phyloP scores from a whole-genome alignment of 306 rosid genomes.

The Ochetophila trinervis region DNA sequence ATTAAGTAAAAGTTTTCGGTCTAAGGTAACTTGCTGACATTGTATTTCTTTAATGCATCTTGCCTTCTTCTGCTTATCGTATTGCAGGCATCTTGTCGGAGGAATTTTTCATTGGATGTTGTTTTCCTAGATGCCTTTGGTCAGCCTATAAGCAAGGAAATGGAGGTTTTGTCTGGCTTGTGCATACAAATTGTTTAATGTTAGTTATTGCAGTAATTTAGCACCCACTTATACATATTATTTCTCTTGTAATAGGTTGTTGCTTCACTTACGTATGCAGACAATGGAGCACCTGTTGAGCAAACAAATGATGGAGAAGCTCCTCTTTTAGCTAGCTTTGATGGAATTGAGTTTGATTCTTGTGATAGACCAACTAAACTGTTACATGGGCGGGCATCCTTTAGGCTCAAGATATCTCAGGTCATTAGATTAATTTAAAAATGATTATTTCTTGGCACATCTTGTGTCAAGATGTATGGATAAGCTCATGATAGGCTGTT shows the following conservation, averaged over 20 bases:
- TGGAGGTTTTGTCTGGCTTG: slow-evolving; percentile 55
- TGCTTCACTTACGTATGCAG: slow-evolving; percentile 80
- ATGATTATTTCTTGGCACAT: slow-evolving; percentile 12
- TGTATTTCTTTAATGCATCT: slow-evolving; percentile 22
- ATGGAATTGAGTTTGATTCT: slow-evolving; percentile 76
- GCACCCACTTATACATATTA: slow-evolving; percentile 17
- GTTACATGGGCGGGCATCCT: slow-evolving; percentile 83
- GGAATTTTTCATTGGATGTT: slow-evolving; percentile 85
- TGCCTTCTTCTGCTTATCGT: slow-evolving; percentile 32
- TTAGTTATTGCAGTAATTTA: slow-evolving; percentile 8
- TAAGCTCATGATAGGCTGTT: no score
- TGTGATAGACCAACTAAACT: slow-evolving; percentile 63
- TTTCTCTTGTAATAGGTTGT: slow-evolving; percentile 51
- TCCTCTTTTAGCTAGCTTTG: slow-evolving; percentile 74
- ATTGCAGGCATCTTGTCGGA: slow-evolving; percentile 88
- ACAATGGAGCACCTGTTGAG: slow-evolving; percentile 69
- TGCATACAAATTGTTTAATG: slow-evolving; percentile 16
- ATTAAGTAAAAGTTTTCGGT: not conserved
- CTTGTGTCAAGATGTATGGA: slow-evolving; percentile 9
- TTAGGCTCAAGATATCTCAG: slow-evolving; percentile 96
- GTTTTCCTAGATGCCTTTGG: slow-evolving; percentile 56
- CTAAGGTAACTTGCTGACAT: slow-evolving; percentile 4
- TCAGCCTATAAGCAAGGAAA: slow-evolving; percentile 54
- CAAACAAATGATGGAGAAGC: slow-evolving; percentile 75
- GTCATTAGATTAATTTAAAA: slow-evolving; percentile 35